Base-by-base conservation (phyloP, 2,329 filamentous ascomycete species). In the Fusarium tanahbumbuense region DNA sequence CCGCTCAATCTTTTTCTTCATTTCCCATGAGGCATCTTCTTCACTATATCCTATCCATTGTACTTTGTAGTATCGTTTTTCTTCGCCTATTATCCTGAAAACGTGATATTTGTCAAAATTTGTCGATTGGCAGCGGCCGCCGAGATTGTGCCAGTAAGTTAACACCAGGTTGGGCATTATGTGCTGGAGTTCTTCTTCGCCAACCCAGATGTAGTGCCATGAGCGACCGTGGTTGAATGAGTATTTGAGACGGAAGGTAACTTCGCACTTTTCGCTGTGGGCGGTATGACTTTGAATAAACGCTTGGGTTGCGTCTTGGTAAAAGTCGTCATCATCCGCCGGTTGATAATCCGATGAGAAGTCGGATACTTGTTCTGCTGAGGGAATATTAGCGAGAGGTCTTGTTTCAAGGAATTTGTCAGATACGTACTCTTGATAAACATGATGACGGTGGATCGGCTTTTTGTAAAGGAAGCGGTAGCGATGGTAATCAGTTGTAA, bases 31-130 rank as follows among this genome's bases (percentile, higher is more conserved):
- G 3, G 55, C 44, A 8, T 66, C 55, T 4, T 32, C 40, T 9
- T 60, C 60, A 11, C 22, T 50, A 8, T 66, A 66, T 0, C 63
- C 63, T 25, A 60, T 59, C 63, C 63, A 66, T 40, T 66, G 63
- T 60, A 66, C 6, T 18, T 66, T 48, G 11, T 49, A 56, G 3
- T 9, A 23, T 32, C 11, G 5, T 11, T 37, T 54, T 23, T 66
- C 46, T 13, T 66, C 61, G 0, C 30, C 46, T 8, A 66, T 11
- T 8, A 66, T 66, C 4, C 30, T 48, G 6, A 60, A 52, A 1
- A 66, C 63, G 3, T 53, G 64, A 10, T 60, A 66, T 15, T 18
- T 61, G 7, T 25, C 34, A 7, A 55, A 60, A 0, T 27, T 20
- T 3, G 47, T 66, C 0, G 20, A 32, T 22, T 55, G 12, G 16